Base-by-base conservation (phyloP, 2,329 filamentous ascomycete genomes). In the Westerdykella ornata region DNA sequence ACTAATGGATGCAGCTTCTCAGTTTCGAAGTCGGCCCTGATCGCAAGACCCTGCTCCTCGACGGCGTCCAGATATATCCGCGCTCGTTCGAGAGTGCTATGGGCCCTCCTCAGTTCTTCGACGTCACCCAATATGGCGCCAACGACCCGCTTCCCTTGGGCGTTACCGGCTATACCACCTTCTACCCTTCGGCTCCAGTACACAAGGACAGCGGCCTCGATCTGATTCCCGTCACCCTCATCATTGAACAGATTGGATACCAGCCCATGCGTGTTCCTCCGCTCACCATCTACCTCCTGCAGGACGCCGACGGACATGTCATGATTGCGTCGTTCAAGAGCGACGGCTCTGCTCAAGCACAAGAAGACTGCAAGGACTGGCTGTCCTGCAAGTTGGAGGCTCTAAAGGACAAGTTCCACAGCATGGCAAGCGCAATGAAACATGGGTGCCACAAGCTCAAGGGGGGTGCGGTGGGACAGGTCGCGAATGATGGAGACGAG, bases 351-450 rank as follows among this genome's bases (percentile, higher is more conserved):
- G 11, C 38, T 40, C 7, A 51, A 53, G 8, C 29, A 31, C 52
- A 59, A 37, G 55, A 59, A 42, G 55, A 64, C 20, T 65, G 63
- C 54, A 57, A 62, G 26, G 52, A 63, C 35, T 67, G 59, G 62
- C 46, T 67, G 1, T 48, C 66, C 54, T 57, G 72, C 70, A 61
- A 73, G 57, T 54, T 69, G 68, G 56, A 68, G 51, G 42, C 51
- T 18, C 61, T 68, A 39, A 54, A 56, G 14, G 60, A 64, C 43
- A 57, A 58, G 35, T 47, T 65, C 37, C 56, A 67, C 38, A 53
- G 52, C 39, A 49, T 66, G 35, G 67, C 62, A 52, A 41, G 42
- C 13, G 51, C 52, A 28, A 53, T 60, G 45, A 51, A 56, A 41
- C 63, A 61, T 47, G 59, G 54, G 40, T 66, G 63, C 52, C 56